Base-by-base conservation (phyloP, 768 basidiomycete species). In the Lactarius tabidus region DNA sequence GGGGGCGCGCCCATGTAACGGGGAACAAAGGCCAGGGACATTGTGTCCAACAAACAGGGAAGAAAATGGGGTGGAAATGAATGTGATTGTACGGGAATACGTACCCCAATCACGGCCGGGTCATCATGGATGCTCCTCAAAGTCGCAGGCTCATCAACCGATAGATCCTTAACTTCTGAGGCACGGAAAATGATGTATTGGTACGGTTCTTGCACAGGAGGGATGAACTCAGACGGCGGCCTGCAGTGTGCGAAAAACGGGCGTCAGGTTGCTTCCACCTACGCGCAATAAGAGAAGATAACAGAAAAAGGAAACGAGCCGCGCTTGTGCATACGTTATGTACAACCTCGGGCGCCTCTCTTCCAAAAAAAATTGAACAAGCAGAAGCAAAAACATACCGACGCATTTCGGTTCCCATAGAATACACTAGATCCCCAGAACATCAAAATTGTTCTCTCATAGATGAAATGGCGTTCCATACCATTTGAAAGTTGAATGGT, bases 151-250 rank as follows among this genome's bases (percentile, higher is more conserved):
- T 91, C 88, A 70, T 94, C 91, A 17, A 94, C 90, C 31, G 89
- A 82, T n/a, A 93, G 81, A 72, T 94, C 91, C 72, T 93, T 93
- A 67, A 93, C 91, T 75, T 94, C 91, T 3, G 90, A 90, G 8
- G 91, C 91, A 59, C 90, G 90, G 77, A 95, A 95, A 68, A 95
- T 90, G 76, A 95, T 93, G 76, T 91, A 93, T 68, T 89, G 84
- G 74, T 93, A 95, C 0, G 91, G 90, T 65, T 89, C 89, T 73
- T 86, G 85, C 52, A 88, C 87, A 0, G 92, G 90, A 5, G 92
- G 89, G 63, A 93, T 91, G 75, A 86, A 95, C 74, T 93, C 88
- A 38, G 82, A 75, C 45, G 86, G 84, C 12, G 89, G 87, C 69
- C 89, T 90, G 36, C 45, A 59, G 63, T 60, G 69, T 48, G 67